Conservation (phyloP, 2,329 filamentous ascomycete species). For the Colletotrichum noveboracense region DNA sequence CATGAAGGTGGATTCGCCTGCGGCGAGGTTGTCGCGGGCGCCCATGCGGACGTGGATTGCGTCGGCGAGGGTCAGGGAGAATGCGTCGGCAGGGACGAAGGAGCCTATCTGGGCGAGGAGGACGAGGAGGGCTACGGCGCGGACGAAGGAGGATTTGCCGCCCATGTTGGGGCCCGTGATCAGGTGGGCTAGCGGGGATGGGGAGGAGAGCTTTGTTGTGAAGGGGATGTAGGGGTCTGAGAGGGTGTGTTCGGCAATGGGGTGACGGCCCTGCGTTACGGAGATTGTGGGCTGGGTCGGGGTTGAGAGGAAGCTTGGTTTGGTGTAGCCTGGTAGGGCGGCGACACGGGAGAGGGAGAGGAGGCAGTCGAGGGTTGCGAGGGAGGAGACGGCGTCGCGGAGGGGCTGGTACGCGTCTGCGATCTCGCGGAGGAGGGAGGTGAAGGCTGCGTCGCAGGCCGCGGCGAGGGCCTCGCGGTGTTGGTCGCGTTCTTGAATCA, state of each 20-base stretch:
- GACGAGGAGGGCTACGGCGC: conserved; percentile 86
- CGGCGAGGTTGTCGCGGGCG: conserved; percentile 94
- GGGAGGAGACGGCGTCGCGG: conserved; percentile 84
- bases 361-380: conserved; percentile 89
- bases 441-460: conserved; percentile 87
- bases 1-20: conserved; percentile 96
- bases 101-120: conserved; percentile 96
- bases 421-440: conserved; percentile 73
- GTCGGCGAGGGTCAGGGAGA: conserved; percentile 82
- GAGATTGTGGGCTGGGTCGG: conserved; percentile 70
- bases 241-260: conserved; percentile 92
- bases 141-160: conserved; percentile 97
- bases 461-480: conserved; percentile 92
- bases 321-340: conserved; percentile 83
- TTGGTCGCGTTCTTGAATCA: conserved; percentile 88
- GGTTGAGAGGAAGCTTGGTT: conserved; percentile 70
- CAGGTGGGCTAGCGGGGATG: conserved; percentile 74
- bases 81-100: conserved; percentile 82
- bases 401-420: conserved; percentile 82
- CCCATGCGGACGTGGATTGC: conserved; percentile 96
- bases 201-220: conserved; percentile 73
- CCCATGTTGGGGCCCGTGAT: conserved; percentile 99
- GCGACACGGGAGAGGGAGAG: conserved; percentile 86
- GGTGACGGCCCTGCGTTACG: conserved; percentile 81
- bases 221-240: conserved; percentile 92